phyloP scores from a whole-genome alignment of 2,329 filamentous ascomycete genomes.

The Ceratocystis destructans region DNA sequence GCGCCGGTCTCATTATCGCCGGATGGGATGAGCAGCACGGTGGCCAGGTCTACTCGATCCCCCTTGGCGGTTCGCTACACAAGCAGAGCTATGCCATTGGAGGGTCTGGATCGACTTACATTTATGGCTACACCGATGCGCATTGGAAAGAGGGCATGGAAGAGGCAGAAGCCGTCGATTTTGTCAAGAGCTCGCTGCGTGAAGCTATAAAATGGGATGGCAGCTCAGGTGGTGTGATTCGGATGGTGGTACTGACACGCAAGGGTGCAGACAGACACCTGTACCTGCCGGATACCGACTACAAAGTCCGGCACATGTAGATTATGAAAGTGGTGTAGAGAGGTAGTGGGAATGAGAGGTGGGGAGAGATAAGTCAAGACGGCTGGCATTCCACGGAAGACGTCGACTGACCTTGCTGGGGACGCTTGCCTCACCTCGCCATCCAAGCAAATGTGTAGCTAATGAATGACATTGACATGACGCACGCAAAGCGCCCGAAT shows the following conservation, averaged over 20 bases:
- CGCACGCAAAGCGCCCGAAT: neutral
- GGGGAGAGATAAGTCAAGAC: neutral
- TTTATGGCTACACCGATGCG: conserved; percentile 96
- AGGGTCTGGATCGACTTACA: conserved; percentile 95
- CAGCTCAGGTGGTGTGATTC: conserved; percentile 93
- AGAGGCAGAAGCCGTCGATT: conserved; percentile 75
- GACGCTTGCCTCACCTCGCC: neutral
- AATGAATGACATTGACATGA: conserved; percentile 9
- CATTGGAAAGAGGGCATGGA: conserved; percentile 95
- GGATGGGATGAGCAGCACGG: conserved; percentile 92
- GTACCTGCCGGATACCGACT: conserved; percentile 86
- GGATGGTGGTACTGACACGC: conserved; percentile 89
- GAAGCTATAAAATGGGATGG: conserved; percentile 99
- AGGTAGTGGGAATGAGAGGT: neutral
- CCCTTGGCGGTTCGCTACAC: conserved; percentile 89
- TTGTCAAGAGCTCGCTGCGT: conserved; percentile 79
- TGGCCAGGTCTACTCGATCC: conserved; percentile 95
- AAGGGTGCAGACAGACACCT: conserved; percentile 84
- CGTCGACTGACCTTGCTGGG: neutral
- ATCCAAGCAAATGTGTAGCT: conserved; percentile 4
- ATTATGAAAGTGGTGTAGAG: conserved; percentile 15
- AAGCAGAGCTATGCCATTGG: conserved; percentile 94
- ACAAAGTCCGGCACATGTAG: conserved; percentile 57
- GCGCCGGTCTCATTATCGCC: conserved; percentile 95
- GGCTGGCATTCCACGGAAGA: neutral